Percentiles rank a stretch among this genome's conserved stretches.
phyloP scores from a whole-genome alignment of 2,329 filamentous ascomycete species.

The Penicillium sp. region DNA sequence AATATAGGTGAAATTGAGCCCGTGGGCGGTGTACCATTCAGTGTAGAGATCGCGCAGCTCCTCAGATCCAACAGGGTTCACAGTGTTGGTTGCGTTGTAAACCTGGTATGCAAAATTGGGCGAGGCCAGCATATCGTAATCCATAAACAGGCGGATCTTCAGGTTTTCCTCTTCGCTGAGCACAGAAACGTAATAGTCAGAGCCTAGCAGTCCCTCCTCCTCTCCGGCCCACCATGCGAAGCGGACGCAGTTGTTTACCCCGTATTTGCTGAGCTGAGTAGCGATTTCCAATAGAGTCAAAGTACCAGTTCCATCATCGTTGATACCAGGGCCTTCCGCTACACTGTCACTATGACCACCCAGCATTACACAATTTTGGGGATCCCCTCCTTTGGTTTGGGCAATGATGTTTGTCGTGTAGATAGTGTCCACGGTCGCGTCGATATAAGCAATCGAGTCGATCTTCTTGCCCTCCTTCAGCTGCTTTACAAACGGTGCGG shows the following conservation, averaged over 20 bases:
- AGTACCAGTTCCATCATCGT: constrained; percentile 75
- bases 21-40: constrained; percentile 67
- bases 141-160: constrained; percentile 69
- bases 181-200: constrained; percentile 59
- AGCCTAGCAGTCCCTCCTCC: constrained; percentile 66
- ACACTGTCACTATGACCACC: constrained; percentile 67
- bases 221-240: constrained; percentile 70
- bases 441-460: constrained; percentile 47
- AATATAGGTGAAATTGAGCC: constrained; percentile 71
- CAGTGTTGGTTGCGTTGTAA: constrained; percentile 60
- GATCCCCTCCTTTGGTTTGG: constrained; percentile 61
- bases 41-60: constrained; percentile 71
- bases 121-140: constrained; percentile 72
- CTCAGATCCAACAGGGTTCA: constrained; percentile 66
- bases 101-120: constrained; percentile 63
- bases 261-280: constrained; percentile 69
- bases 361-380: constrained; percentile 62
- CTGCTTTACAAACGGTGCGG: constrained; percentile 59
- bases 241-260: constrained; percentile 71
- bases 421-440: constrained; percentile 52
- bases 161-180: constrained; percentile 55
- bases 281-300: constrained; percentile 64
- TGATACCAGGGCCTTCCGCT: constrained; percentile 69
- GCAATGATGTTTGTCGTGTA: constrained; percentile 64
- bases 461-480: constrained; percentile 55